Percentiles rank a stretch among this genome's conserved stretches.
Conservation (phyloP, 352 stramenopile species). For the Pythium phragmiticola region DNA sequence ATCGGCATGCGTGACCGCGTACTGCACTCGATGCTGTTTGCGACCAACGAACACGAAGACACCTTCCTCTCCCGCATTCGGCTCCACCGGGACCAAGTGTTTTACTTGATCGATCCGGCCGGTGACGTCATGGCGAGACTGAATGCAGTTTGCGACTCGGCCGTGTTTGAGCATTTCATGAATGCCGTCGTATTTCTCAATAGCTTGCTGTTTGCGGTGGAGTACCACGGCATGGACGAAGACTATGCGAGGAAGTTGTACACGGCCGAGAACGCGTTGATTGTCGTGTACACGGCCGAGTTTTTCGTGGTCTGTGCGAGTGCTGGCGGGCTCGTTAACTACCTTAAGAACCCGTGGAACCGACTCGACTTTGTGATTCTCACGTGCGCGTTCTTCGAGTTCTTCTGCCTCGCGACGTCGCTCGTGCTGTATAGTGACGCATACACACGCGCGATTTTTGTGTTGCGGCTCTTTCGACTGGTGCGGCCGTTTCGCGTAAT, state of each 20-base stretch:
- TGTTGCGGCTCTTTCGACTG: slow-evolving; percentile 77
- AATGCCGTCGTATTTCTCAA: slow-evolving; percentile 76
- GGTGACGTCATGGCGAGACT: slow-evolving; percentile 54
- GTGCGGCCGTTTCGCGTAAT: slow-evolving; percentile 75
- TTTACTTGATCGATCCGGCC: slow-evolving; percentile 58
- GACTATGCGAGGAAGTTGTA: slow-evolving; percentile 61
- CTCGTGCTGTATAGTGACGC: slow-evolving; percentile 64
- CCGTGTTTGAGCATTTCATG: slow-evolving; percentile 76
- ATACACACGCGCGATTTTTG: slow-evolving; percentile 71
- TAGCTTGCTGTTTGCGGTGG: slow-evolving; percentile 69
- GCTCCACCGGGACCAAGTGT: slow-evolving; percentile 58
- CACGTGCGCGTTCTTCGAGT: slow-evolving; percentile 61
- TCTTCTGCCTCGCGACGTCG: slow-evolving; percentile 53
- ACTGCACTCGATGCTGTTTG: slow-evolving; percentile 56
- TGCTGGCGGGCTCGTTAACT: slow-evolving; percentile 53
- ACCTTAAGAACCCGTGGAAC: slow-evolving; percentile 83
- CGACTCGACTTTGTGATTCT: slow-evolving; percentile 75
- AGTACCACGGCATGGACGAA: slow-evolving; percentile 69
- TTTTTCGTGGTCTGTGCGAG: slow-evolving; percentile 62
- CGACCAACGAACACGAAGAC: slow-evolving; percentile 44
- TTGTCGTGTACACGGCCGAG: slow-evolving; percentile 67
- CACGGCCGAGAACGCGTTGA: slow-evolving; percentile 62
- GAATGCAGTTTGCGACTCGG: slow-evolving; percentile 44
- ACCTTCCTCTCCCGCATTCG: slow-evolving; percentile 60
- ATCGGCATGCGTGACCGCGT: slow-evolving; percentile 31